Percentiles rank a stretch among this genome's conserved stretches.
Evolutionary conservation across 2,329 filamentous ascomycete species (phyloP).

Genomic region (Alternaria sp.): DNA sequence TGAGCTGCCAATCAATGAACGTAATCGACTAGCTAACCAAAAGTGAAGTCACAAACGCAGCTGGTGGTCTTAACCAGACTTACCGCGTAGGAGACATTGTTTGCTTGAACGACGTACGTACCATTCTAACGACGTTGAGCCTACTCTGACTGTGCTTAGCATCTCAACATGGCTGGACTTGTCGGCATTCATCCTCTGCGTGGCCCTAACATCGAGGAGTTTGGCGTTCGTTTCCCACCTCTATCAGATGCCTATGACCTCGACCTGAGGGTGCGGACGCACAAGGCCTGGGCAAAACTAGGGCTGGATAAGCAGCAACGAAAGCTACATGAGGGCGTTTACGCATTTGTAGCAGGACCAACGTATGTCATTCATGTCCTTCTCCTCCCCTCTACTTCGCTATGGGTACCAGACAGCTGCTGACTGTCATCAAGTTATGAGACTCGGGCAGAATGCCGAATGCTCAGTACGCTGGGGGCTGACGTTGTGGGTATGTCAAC

Average conservation of each 20-base stretch:
- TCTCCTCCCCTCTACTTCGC: constrained; percentile 3
- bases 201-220: constrained; percentile 69
- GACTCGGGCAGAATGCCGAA: constrained; percentile 70
- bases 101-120: constrained; percentile 68
- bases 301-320: constrained; percentile 57
- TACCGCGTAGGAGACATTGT: constrained; percentile 73
- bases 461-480: constrained; percentile 68
- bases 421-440: constrained; percentile 62
- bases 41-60: constrained; percentile 69
- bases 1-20: not conserved
- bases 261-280: constrained; percentile 64
- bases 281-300: constrained; percentile 65
- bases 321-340: constrained; percentile 70
- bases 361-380: constrained; percentile 54
- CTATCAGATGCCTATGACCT: constrained; percentile 73
- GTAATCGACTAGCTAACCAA: constrained; percentile 23
- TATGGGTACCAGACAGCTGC: constrained; percentile 3
- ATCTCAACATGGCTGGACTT: constrained; percentile 70
- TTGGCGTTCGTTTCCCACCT: constrained; percentile 70
- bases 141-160: constrained; percentile 51
- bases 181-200: constrained; percentile 69
- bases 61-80: constrained; percentile 70
- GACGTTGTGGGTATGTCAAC: constrained; percentile 77
- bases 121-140: not conserved
- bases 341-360: constrained; percentile 71